Conservation (phyloP, 208 protist species). For the Wallacemonas collosoma region DNA sequence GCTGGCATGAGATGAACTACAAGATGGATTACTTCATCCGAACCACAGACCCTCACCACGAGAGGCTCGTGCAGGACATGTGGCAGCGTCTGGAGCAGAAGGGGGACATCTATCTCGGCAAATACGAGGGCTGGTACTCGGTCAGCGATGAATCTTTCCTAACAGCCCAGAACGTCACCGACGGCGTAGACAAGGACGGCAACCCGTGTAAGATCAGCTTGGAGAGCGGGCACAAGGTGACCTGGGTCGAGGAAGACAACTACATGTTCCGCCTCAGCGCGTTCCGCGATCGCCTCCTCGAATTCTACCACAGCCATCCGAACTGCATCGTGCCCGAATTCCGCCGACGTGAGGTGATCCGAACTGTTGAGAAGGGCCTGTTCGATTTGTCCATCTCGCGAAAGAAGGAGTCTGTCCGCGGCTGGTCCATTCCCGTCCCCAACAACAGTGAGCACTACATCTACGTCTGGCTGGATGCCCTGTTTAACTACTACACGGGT, state of each 20-base stretch:
- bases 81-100: slow-evolving; percentile 91
- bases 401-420: slow-evolving; percentile 71
- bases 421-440: slow-evolving; percentile 98
- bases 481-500: slow-evolving; percentile 99
- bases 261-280: slow-evolving; percentile 98
- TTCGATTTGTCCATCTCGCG: slow-evolving; percentile 98
- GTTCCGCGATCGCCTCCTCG: slow-evolving; percentile 87
- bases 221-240: slow-evolving; percentile 92
- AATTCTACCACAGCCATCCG: slow-evolving; percentile 86
- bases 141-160: slow-evolving; percentile 98
- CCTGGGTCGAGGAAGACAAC: slow-evolving; percentile 97
- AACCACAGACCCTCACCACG: slow-evolving; percentile 94
- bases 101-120: slow-evolving; percentile 97
- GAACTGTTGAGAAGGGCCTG: slow-evolving; percentile 81
- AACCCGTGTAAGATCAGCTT: slow-evolving; percentile 92
- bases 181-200: slow-evolving; percentile 89
- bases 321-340: slow-evolving; percentile 92
- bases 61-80: slow-evolving; percentile 66
- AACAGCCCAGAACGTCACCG: slow-evolving; percentile 73
- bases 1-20: slow-evolving; percentile 92
- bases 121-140: slow-evolving; percentile 99
- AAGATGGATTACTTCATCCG: slow-evolving; percentile 96
- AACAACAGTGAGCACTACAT: slow-evolving; percentile 95
- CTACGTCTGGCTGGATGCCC: slow-evolving; percentile 99
- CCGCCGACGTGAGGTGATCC: slow-evolving; percentile 93